Conservation (phyloP, 116 monocot species). For the Phalaenopsis hybrid region DNA sequence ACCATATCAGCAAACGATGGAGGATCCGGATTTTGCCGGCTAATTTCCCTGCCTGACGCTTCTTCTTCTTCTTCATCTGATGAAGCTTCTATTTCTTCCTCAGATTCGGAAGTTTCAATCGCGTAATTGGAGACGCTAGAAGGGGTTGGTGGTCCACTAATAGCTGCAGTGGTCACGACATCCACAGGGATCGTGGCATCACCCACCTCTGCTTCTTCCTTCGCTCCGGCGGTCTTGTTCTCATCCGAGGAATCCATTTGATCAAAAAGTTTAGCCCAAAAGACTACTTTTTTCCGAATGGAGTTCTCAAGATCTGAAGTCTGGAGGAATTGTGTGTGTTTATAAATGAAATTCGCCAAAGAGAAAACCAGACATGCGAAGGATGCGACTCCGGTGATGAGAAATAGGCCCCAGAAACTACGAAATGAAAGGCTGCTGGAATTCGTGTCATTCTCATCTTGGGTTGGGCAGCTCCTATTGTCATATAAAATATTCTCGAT, state of each 20-base stretch:
- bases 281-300: neutral
- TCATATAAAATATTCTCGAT: slow-evolving; percentile 30
- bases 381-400: slow-evolving; percentile 41
- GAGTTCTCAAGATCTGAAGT: slow-evolving; percentile 1
- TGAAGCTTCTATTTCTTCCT: neutral
- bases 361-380: slow-evolving; percentile 5
- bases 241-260: neutral
- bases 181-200: neutral
- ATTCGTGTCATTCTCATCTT: neutral
- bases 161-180: neutral
- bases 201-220: neutral
- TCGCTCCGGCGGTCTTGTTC: no score
- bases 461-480: slow-evolving; percentile 10
- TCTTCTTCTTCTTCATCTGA: slow-evolving; percentile 8
- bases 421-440: slow-evolving; percentile 25
- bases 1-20: slow-evolving; percentile 20
- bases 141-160: slow-evolving; percentile 13
- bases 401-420: slow-evolving; percentile 53
- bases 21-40: slow-evolving; percentile 10
- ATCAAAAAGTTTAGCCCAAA: slow-evolving; percentile 18
- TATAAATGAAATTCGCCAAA: slow-evolving; percentile 7
- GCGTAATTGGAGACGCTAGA: slow-evolving; percentile 7
- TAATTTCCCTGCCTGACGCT: slow-evolving; percentile 17
- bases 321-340: neutral
- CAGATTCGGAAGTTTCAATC: neutral